Percentiles rank a stretch among this genome's conserved stretches.
These are phyloP conservation scores for Anacardium occidentale DNA, from an alignment of 345 rosid species.

Conservation along the genomic window DNA sequence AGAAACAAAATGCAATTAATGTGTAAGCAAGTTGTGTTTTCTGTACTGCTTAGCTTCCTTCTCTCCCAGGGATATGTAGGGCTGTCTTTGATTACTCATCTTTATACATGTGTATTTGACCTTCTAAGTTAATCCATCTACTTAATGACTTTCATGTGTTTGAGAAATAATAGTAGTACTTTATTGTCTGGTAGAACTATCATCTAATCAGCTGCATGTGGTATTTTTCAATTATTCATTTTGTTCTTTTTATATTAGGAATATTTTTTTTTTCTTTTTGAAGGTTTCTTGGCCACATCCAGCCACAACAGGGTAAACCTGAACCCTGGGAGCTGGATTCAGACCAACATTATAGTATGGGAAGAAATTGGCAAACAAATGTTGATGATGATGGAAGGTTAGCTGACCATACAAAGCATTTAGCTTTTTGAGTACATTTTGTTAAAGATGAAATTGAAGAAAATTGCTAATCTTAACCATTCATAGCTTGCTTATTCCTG, in stretches of 20 bases:
- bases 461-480: not conserved
- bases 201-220: not conserved
- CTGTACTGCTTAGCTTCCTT: constrained; percentile 2
- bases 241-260: constrained; percentile 8
- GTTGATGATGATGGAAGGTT: constrained; percentile 66
- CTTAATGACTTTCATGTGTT: not conserved
- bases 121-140: not conserved
- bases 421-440: not conserved
- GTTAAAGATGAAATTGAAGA: not conserved
- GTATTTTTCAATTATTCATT: constrained; percentile 6
- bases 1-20: constrained; percentile 91
- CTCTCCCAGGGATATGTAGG: not conserved
- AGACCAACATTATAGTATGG: constrained; percentile 46
- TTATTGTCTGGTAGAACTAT: not conserved
- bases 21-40: constrained; percentile 53
- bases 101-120: not conserved
- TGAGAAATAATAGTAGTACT: not conserved
- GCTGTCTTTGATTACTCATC: not conserved
- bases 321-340: constrained; percentile 80
- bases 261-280: constrained; percentile 20
- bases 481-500: constrained; percentile 1
- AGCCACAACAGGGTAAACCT: constrained; percentile 68
- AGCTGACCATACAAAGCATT: constrained; percentile 22
- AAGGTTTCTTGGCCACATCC: constrained; percentile 94
- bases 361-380: constrained; percentile 59